Evolutionary conservation across 345 rosid species (phyloP).

Genomic region (Syzygium aromaticum): DNA sequence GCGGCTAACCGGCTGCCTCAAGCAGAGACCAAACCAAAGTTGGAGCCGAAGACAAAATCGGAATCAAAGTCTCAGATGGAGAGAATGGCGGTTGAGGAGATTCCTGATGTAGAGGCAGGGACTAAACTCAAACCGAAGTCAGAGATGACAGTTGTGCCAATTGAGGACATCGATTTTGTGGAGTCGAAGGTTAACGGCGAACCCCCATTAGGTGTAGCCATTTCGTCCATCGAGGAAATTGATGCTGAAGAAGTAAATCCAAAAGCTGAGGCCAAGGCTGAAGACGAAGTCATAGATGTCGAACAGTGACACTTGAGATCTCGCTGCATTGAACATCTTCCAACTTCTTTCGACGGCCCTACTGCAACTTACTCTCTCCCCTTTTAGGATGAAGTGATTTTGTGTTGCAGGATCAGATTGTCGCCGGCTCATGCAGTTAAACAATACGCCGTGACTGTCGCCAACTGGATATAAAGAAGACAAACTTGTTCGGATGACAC

Average conservation of each 20-base stretch:
- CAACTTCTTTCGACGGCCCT: background rate
- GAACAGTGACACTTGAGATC: background rate
- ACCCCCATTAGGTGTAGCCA: no score
- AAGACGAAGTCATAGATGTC: background rate
- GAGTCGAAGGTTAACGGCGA: background rate
- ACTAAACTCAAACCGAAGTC: no score
- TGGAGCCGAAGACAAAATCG: no score
- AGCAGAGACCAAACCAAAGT: no score
- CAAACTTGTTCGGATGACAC: background rate
- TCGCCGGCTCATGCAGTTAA: background rate
- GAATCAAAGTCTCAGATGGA: no score
- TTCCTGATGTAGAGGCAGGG: no score
- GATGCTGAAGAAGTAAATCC: background rate
- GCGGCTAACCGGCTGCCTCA: no score
- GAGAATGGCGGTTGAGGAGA: no score
- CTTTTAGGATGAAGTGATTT: background rate
- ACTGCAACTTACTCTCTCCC: background rate
- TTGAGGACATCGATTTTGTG: background rate
- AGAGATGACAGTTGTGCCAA: no score
- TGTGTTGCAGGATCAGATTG: background rate
- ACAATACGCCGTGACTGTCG: background rate
- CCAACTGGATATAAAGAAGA: background rate
- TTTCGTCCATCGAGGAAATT: no score
- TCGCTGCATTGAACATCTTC: background rate
- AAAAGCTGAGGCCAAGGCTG: background rate